Base-by-base conservation (phyloP, 2,329 filamentous ascomycete species). In the Akanthomyces lecanii region DNA sequence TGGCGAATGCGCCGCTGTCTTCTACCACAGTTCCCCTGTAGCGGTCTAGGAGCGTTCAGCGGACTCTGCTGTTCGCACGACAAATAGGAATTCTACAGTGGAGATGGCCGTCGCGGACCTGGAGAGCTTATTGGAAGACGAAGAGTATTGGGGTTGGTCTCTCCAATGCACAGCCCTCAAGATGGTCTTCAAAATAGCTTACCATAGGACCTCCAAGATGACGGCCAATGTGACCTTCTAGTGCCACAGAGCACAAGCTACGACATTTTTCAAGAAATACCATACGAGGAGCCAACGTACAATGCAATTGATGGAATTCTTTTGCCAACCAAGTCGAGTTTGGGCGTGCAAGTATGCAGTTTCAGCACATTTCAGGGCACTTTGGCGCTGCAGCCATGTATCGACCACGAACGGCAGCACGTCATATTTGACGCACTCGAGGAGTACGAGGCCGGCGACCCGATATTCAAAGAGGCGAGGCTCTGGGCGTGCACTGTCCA, bases 1-100 rank as follows among this genome's bases (percentile, higher is more conserved):
- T 38, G 73, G 73, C 65, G 74, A 75, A 60, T 76, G 74, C 47
- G 70, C 74, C 23, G 69, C 69, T 21, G 52, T 74, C 8, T 74
- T 70, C 65, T 73, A 67, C 54, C 25, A 67, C 51, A 30, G 55
- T 4, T 30, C 55, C 12, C 44, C 57, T n/a, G 18, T 44, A 6
- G 67, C 65, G 2, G 16, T 51, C 25, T 74, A 72, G 72, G 12
- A 69, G 25, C 63, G 50, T 6, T 40, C 33, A 1, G 50, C 62
- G 3, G 74, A 75, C 52, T 1, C 66, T 1, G 10, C 36, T 5
- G 53, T 61, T 25, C 23, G 48, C 33, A 56, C 67, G 44, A 59
- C 57, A 10, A 58, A 65, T 36, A 28, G 53, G 2, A 3, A 10
- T 23, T 14, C 7, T 7, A 28, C 48, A n/a, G 21, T 23, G 8